Base-by-base conservation (phyloP, 495 filamentous ascomycete genomes). In the Baudoinia panamericana region DNA sequence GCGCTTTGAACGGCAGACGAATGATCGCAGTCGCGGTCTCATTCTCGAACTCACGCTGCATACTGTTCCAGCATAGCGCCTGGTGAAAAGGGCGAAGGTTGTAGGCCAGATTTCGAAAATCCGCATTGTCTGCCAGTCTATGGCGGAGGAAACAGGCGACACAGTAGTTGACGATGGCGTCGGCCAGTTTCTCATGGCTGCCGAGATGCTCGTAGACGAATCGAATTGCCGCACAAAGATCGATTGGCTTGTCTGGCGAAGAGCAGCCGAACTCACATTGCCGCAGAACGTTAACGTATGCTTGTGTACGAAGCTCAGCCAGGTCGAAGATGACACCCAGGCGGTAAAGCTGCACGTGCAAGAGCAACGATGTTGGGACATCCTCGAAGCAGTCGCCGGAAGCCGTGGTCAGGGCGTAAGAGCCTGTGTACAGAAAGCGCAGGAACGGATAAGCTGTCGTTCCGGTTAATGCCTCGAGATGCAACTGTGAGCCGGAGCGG, bases 91-190 rank as follows among this genome's bases (percentile, higher is more conserved):
- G 39, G 4, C 40, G 40, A 15, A 54, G 32, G 2, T 55, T 46
- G 33, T 31, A 52, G 1, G 42, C 53, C 8, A 56, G 18, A 30
- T 45, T 11, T 8, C 45, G 25, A 48, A 62, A 60, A 0, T 43
- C 39, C 7, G 21, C 17, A 25, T 58, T 36, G 7, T 43, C 16
- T 15, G 35, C 55, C 20, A 62, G 44, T 2, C 36, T 16, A 30
- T 60, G 57, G 12, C 51, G 28, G 8, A 32, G 17, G 43, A 62
- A 62, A 15, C 39, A 45, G n/a, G 35, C 36, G 20, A 60, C 43
- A 36, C 57, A 62, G 46, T 58, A 62, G 27, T 56, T 46, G 18
- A 57, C 20, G 10, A 62, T 48, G 0, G 48, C 43, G 13, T 60
- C 50, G 9, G 57, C 34, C 3, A 62, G 31, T 1, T 27, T 16